Conservation (phyloP, 768 basidiomycete genomes). For the Steccherinum ochraceum region DNA sequence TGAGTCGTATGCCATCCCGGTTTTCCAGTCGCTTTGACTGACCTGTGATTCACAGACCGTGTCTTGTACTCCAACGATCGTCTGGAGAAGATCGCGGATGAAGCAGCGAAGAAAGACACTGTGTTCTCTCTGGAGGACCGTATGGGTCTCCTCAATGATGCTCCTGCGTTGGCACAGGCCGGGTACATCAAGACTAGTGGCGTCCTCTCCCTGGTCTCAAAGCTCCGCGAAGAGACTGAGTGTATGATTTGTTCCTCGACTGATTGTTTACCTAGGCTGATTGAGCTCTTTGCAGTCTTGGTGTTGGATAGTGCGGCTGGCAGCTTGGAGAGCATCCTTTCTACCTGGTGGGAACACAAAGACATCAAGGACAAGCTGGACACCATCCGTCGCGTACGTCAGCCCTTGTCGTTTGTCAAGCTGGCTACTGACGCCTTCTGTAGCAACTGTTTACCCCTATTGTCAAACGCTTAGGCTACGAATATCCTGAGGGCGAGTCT, state of each 20-base stretch:
- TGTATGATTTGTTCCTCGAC: constrained; percentile 37
- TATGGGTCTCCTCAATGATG: constrained; percentile 83
- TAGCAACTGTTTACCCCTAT: constrained; percentile 69
- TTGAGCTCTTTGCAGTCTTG: background rate
- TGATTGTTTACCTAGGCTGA: background rate
- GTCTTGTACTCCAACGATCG: constrained; percentile 82
- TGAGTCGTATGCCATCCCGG: constrained; percentile 30
- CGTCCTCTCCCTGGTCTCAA: constrained; percentile 65
- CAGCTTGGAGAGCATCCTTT: constrained; percentile 46
- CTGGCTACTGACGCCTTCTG: background rate
- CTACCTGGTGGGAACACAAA: constrained; percentile 81
- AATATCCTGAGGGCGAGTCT: constrained; percentile 59
- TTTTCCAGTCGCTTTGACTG: constrained; percentile 1
- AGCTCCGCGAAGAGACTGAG: constrained; percentile 70
- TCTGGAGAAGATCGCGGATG: constrained; percentile 68
- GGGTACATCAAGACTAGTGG: constrained; percentile 75
- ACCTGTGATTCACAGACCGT: constrained; percentile 49
- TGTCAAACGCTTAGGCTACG: constrained; percentile 73
- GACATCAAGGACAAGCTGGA: constrained; percentile 48
- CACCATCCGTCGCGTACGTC: constrained; percentile 53
- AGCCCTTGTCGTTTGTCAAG: background rate
- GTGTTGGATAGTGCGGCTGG: constrained; percentile 39
- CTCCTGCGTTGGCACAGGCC: constrained; percentile 72
- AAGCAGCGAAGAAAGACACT: constrained; percentile 62
- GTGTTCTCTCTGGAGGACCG: constrained; percentile 79